Evolutionary conservation across 257 asterid genomes (phyloP), one percentile per base, ranked within the genome.

Genomic region (Asclepias syriaca): DNA sequence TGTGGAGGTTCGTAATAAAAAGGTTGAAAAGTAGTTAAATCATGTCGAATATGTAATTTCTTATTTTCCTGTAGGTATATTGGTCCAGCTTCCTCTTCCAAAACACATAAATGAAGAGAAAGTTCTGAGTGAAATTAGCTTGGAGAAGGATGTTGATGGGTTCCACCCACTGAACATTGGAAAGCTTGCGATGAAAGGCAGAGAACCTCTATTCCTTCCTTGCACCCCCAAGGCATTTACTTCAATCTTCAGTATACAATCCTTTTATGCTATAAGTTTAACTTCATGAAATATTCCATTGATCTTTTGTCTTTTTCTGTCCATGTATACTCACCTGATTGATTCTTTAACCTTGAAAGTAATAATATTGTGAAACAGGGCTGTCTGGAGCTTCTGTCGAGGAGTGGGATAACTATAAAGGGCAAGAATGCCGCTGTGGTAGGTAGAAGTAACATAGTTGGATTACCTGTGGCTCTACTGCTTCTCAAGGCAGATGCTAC

Each of bases 171-270:
- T 88, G 45, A 90, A 94, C 84, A 89, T 94, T 68, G 97, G 99
- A 77, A 91, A 91, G 84, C 90, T 94, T 81, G 97, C 99, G n/a
- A 94, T 94, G 99, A 94, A 89, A 80, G 98, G 98, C 85, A 85
- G 97, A 86, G 90, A 91, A 71, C 99, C 99, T 65, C 75, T 91
- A 68, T 94, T 89, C 81, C 87, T 83, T 79, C 99, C 99, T 50
- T 91, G 98, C 91, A 91, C 97, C 61, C 99, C 99, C 57, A 91
- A 90, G 97, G 99, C 88, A 82, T 48, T 73, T 66, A 21, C 67
- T 59, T 56, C 45, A 24, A 16, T 80, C 68, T 48, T 48, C 55
- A 34, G n/a, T 29, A 54, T 50, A 16, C 27, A 24, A 72, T 39
- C 60, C 58, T 15, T 46, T 68, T 49, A 46, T 65, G n/a, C 32